These are phyloP conservation scores for Dendrostoma leiphaemia DNA, from an alignment of 2,329 filamentous ascomycete genomes.

Conservation along the genomic window DNA sequence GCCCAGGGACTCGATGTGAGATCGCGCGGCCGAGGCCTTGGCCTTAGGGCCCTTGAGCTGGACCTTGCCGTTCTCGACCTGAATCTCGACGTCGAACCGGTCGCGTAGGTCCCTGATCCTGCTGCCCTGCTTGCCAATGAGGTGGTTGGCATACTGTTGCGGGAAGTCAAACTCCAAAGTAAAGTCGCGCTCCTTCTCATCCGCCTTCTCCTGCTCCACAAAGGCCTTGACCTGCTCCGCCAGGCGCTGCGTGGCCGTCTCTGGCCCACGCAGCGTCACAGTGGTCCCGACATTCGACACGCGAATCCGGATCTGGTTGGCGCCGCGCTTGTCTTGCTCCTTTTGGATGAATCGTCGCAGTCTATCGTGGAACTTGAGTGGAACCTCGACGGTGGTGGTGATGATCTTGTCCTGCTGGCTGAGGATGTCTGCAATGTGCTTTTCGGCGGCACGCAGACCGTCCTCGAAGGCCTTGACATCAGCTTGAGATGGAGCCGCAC, in stretches of 20 bases:
- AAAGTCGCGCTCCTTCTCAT: slow-evolving; percentile 91
- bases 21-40: slow-evolving; percentile 84
- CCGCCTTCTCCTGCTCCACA: slow-evolving; percentile 82
- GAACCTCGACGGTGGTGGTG: slow-evolving; percentile 54
- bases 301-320: slow-evolving; percentile 58
- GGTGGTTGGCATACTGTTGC: slow-evolving; percentile 88
- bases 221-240: slow-evolving; percentile 73
- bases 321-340: slow-evolving; percentile 57
- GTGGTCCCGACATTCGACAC: slow-evolving; percentile 58
- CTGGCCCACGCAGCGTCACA: slow-evolving; percentile 75
- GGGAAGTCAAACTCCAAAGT: slow-evolving; percentile 88
- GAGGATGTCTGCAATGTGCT: slow-evolving; percentile 57
- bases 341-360: slow-evolving; percentile 63
- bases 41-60: slow-evolving; percentile 94
- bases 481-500: slow-evolving; percentile 46
- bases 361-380: slow-evolving; percentile 62
- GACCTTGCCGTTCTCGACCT: slow-evolving; percentile 90
- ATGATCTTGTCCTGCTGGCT: slow-evolving; percentile 56
- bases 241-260: slow-evolving; percentile 69
- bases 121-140: slow-evolving; percentile 67
- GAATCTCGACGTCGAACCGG: slow-evolving; percentile 71
- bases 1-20: slow-evolving; percentile 74
- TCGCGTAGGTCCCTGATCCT: slow-evolving; percentile 66
- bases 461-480: slow-evolving; percentile 54
- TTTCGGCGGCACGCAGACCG: slow-evolving; percentile 53